These are phyloP conservation scores for Xylogone sp. DNA, from an alignment of 2,329 filamentous ascomycete genomes.

Conservation along the genomic window DNA sequence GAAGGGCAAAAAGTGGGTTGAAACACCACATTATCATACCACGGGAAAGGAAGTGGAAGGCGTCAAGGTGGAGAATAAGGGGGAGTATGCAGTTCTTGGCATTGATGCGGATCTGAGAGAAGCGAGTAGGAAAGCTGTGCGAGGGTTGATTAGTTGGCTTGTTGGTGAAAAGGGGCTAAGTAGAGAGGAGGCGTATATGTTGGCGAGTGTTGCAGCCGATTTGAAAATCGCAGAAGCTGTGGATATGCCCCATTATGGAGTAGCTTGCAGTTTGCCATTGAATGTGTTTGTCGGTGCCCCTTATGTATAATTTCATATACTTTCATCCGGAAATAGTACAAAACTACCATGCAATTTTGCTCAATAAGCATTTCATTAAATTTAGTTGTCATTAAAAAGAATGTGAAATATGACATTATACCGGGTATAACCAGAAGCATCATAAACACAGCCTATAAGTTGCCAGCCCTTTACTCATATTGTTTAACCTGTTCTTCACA, in stretches of 20 bases:
- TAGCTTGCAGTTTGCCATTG: slow-evolving; percentile 45
- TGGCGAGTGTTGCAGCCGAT: slow-evolving; percentile 45
- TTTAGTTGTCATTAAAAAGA: too few species aligned
- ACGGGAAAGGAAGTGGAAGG: slow-evolving; percentile 18
- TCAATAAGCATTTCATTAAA: too few species aligned
- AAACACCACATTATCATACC: slow-evolving; percentile 44
- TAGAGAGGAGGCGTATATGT: slow-evolving; percentile 47
- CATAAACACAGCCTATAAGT: background rate
- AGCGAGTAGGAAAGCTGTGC: slow-evolving; percentile 44
- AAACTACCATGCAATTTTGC: too few species aligned
- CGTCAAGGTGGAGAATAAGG: slow-evolving; percentile 25
- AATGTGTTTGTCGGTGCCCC: slow-evolving; percentile 36
- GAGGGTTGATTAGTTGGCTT: slow-evolving; percentile 46
- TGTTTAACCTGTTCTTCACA: slow-evolving; percentile 34
- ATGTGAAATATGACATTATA: background rate
- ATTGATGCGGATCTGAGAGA: slow-evolving; percentile 43
- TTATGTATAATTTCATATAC: slow-evolving; percentile 6
- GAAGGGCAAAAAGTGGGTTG: slow-evolving; percentile 42
- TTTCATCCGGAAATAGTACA: background rate
- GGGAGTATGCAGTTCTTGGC: slow-evolving; percentile 44
- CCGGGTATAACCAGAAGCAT: background rate
- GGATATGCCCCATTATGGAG: slow-evolving; percentile 50
- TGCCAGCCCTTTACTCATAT: slow-evolving; percentile 13
- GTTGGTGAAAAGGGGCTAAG: slow-evolving; percentile 40
- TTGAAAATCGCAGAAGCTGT: slow-evolving; percentile 49